phyloP scores from a whole-genome alignment of 2,329 filamentous ascomycete genomes.

The Aaosphaeria pasadenensis region DNA sequence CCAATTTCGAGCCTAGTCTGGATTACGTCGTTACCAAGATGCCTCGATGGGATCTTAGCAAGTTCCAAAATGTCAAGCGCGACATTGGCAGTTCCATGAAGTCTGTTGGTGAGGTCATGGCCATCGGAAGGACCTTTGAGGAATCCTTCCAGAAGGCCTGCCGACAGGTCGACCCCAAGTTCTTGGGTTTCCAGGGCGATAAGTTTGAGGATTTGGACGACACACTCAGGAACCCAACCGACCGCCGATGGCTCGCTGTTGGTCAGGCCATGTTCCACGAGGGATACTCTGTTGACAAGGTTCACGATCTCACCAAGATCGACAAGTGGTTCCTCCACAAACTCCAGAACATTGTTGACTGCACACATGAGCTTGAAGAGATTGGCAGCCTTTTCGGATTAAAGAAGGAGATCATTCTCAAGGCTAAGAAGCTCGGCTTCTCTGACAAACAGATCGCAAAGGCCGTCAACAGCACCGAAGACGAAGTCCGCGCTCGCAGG shows the following conservation, averaged over 20 bases:
- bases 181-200: constrained; percentile 90
- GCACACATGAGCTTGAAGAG: constrained; percentile 78
- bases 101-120: constrained; percentile 98
- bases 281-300: constrained; percentile 85
- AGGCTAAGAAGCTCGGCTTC: constrained; percentile 97
- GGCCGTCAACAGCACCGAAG: constrained; percentile 81
- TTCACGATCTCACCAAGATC: constrained; percentile 95
- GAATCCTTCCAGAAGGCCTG: constrained; percentile 99
- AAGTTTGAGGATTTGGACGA: constrained; percentile 91
- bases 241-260: constrained; percentile 95
- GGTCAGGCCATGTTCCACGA: constrained; percentile 98
- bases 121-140: constrained; percentile 96
- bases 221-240: constrained; percentile 86
- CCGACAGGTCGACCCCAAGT: constrained; percentile 90
- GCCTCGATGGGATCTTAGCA: constrained; percentile 94
- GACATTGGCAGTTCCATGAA: constrained; percentile 99
- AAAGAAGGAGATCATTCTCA: constrained; percentile 82
- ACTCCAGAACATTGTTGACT: constrained; percentile 94
- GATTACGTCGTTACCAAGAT: constrained; percentile 99
- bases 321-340: constrained; percentile 99
- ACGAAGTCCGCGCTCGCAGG: constrained; percentile 81
- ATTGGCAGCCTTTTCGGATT: constrained; percentile 79
- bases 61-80: constrained; percentile 98
- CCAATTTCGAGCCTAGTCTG: constrained; percentile 95
- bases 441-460: constrained; percentile 92